These are phyloP conservation scores for Talaromyces verruculosus DNA, from an alignment of 2,329 filamentous ascomycete species.

Conservation along the genomic window DNA sequence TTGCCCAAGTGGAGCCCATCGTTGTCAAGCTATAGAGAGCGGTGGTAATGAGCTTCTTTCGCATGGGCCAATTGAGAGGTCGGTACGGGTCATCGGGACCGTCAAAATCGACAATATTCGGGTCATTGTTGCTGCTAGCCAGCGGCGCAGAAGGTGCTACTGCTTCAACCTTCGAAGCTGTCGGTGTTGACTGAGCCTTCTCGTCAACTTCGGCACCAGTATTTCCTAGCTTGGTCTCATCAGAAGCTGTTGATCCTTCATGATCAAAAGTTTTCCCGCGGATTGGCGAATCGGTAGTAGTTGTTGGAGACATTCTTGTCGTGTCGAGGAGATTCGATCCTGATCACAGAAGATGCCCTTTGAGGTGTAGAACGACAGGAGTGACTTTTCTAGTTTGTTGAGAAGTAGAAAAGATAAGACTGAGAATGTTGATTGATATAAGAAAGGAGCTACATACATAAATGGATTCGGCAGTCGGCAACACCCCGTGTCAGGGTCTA, in stretches of 20 bases:
- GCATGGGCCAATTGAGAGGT: constrained; percentile 9
- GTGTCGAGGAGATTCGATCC: background rate
- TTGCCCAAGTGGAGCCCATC: constrained; percentile 12
- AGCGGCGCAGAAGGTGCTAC: background rate
- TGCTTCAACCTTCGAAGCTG: background rate
- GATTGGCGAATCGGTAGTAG: background rate
- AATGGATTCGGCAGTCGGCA: background rate
- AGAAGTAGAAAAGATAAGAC: background rate
- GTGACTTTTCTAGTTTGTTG: background rate
- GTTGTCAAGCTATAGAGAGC: constrained; percentile 13
- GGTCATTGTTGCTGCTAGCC: background rate
- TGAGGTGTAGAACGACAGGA: background rate
- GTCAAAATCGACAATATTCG: constrained; percentile 14
- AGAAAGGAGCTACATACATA: background rate
- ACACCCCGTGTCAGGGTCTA: background rate
- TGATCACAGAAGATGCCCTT: background rate
- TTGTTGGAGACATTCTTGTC: background rate
- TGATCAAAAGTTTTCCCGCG: background rate
- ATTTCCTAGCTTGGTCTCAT: background rate
- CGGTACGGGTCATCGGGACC: constrained; percentile 6
- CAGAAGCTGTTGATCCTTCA: background rate
- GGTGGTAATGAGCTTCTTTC: constrained; percentile 7
- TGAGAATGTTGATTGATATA: background rate
- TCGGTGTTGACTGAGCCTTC: background rate
- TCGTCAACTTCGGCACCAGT: background rate